A percentile compares a stretch with the other conserved stretches of the same genome.
Evolutionary conservation across 805 yeast genomes (phyloP).

Genomic region (Henningerozyma blattae): DNA sequence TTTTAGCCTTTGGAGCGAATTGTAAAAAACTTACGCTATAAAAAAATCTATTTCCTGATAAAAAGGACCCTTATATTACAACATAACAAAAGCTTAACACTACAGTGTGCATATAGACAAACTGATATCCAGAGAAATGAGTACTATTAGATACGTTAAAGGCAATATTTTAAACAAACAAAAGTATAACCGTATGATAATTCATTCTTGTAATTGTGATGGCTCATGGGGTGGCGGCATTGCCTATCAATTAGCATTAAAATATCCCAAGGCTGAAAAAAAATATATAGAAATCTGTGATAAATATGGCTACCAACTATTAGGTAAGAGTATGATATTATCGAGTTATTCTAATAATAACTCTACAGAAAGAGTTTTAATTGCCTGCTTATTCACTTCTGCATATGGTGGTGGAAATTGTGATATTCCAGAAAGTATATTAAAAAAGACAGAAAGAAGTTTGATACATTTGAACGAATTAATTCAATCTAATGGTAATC

Average conservation of each 20-base stretch:
- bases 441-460: slow-evolving; percentile 38
- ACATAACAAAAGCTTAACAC: no score
- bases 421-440: slow-evolving; percentile 35
- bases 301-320: slow-evolving; percentile 10
- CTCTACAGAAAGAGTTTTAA: no score
- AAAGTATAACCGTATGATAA: slow-evolving; percentile 34
- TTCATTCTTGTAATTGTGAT: slow-evolving; percentile 70
- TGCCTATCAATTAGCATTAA: slow-evolving; percentile 42
- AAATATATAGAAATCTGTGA: slow-evolving; percentile 28
- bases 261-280: slow-evolving; percentile 46
- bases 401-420: slow-evolving; percentile 33
- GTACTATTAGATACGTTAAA: slow-evolving; percentile 7
- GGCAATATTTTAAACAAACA: slow-evolving; percentile 11
- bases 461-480: slow-evolving; percentile 29
- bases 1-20: no score
- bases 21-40: no score
- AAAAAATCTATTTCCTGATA: no score
- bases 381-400: slow-evolving; percentile 71
- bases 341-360: slow-evolving; percentile 13
- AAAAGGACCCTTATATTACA: no score
- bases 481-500: neutral
- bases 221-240: slow-evolving; percentile 86
- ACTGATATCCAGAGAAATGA: no score
- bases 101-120: no score
- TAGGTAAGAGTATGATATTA: slow-evolving; percentile 35